Percentiles rank a stretch among this genome's conserved stretches.
Conservation (phyloP, 1,284 basidiomycete species). For the Boletus sp. region DNA sequence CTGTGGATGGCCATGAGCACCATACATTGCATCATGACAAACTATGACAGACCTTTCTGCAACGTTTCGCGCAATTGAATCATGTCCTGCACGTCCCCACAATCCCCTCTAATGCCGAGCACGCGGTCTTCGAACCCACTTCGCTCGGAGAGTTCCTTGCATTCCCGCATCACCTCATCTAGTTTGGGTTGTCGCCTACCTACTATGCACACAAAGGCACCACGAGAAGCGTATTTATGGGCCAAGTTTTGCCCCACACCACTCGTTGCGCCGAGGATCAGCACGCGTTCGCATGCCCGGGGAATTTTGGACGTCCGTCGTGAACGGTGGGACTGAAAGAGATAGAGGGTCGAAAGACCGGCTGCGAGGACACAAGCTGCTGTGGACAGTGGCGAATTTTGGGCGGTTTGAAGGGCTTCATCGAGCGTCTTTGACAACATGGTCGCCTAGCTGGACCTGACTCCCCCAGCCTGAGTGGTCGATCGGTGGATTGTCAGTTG, state of each 20-base stretch:
- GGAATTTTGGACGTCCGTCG: conserved; percentile 17
- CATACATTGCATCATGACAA: neutral
- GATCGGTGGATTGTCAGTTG: no score
- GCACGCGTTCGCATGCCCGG: conserved; percentile 57
- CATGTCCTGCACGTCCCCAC: conserved; percentile 67
- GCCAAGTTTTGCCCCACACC: conserved; percentile 81
- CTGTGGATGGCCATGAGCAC: conserved; percentile 37
- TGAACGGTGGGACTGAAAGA: conserved; percentile 14
- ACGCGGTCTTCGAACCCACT: conserved; percentile 30
- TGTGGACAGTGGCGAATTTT: conserved; percentile 9
- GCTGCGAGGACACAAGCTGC: conserved; percentile 9
- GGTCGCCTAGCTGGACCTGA: neutral
- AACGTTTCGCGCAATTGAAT: conserved; percentile 54
- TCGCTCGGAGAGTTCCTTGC: conserved; percentile 33
- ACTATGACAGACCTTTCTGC: conserved; percentile 44
- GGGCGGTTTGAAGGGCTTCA: conserved; percentile 4
- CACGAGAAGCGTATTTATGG: conserved; percentile 66
- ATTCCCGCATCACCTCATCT: conserved; percentile 60
- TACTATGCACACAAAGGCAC: conserved; percentile 74
- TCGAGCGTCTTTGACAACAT: conserved; percentile 17
- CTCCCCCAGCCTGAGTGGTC: no score
- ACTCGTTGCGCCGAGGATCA: conserved; percentile 78
- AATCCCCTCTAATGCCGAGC: conserved; percentile 57
- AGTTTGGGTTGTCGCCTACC: conserved; percentile 63
- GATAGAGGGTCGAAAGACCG: conserved; percentile 17